These are phyloP conservation scores for Starmerella geochares DNA, from an alignment of 805 yeast species.

Conservation along the genomic window DNA sequence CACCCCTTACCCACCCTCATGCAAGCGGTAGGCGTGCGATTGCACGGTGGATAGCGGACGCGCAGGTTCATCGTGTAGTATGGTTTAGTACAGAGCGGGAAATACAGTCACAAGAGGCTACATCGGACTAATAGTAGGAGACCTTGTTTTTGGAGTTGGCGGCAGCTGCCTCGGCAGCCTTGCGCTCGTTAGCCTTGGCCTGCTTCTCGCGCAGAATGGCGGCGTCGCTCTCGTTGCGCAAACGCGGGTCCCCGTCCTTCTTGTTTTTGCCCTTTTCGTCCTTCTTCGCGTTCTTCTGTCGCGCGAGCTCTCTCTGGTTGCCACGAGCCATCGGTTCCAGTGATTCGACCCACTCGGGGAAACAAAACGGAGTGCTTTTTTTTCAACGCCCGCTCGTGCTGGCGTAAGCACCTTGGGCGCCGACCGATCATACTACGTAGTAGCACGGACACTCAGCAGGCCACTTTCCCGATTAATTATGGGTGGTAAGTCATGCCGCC, in stretches of 20 bases:
- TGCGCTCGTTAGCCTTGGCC: slow-evolving; percentile 49
- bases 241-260: slow-evolving; percentile 72
- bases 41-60: no score
- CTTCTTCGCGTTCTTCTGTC: slow-evolving; percentile 79
- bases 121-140: slow-evolving; percentile 14
- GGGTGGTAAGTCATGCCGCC: no score
- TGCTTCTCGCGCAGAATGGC: slow-evolving; percentile 84
- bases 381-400: background rate
- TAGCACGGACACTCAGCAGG: no score
- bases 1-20: background rate
- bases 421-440: background rate
- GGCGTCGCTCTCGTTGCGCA: slow-evolving; percentile 81
- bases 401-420: background rate
- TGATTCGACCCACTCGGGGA: background rate
- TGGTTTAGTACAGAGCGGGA: no score
- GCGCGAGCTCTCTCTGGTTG: slow-evolving; percentile 88
- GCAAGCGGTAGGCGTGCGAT: no score
- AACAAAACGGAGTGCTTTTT: background rate
- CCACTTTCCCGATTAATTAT: no score
- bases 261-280: slow-evolving; percentile 58
- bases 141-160: slow-evolving; percentile 5
- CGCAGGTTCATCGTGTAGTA: no score
- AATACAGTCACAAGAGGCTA: no score
- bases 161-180: slow-evolving; percentile 20
- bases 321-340: slow-evolving; percentile 80